Percentiles rank a stretch among this genome's conserved stretches.
Conservation (phyloP, 192 early-diverging fungal genomes). For the Coemansia sp. region DNA sequence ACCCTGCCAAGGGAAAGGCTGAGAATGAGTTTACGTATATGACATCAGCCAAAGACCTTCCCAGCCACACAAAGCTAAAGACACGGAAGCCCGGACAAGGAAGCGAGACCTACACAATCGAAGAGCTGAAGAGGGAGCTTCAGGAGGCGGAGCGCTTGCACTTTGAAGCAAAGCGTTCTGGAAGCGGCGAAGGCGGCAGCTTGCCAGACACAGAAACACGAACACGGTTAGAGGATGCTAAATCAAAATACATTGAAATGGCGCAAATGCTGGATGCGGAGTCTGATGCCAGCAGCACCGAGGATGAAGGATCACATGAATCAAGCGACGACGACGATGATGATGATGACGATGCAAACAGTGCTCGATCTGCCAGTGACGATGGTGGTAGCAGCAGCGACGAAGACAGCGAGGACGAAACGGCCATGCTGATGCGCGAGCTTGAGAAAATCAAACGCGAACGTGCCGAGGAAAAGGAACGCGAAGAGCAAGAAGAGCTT, state of each 20-base stretch:
- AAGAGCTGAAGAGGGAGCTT: conserved; percentile 69
- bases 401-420: conserved; percentile 87
- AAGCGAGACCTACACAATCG: conserved; percentile 59
- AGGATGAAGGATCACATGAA: conserved; percentile 16
- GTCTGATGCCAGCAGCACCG: conserved; percentile 53
- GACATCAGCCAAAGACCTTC: conserved; percentile 69
- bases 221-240: conserved; percentile 18
- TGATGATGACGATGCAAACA: conserved; percentile 4
- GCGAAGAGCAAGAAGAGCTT: conserved; percentile 53
- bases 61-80: conserved; percentile 78
- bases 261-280: conserved; percentile 46
- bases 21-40: conserved; percentile 64
- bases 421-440: conserved; percentile 79
- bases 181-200: conserved; percentile 7
- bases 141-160: conserved; percentile 68
- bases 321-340: conserved; percentile 8
- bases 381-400: conserved; percentile 25
- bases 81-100: conserved; percentile 72
- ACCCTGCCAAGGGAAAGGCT: conserved; percentile 72
- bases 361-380: conserved; percentile 2
- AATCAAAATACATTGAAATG: conserved; percentile 48
- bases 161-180: conserved; percentile 59
- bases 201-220: not conserved
- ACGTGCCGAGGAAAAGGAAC: conserved; percentile 87
- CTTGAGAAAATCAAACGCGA: conserved; percentile 93